Percentiles rank a stretch among this genome's conserved stretches.
phyloP scores from a whole-genome alignment of 2,329 filamentous ascomycete genomes.

The Zymoseptoria passerinii region DNA sequence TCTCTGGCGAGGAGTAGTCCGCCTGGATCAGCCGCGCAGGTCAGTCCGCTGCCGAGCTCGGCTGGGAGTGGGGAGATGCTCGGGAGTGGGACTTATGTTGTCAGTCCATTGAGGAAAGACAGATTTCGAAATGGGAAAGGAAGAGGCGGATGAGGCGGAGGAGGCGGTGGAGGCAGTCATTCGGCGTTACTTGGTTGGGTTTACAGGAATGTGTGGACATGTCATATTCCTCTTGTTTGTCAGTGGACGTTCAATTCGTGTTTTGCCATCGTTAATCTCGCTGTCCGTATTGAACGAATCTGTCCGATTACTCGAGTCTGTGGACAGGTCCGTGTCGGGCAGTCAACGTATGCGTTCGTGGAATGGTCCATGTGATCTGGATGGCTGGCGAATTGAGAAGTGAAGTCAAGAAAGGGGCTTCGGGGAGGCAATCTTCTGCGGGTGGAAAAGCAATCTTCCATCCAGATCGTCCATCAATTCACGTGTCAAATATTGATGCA shows the following conservation, averaged over 20 bases:
- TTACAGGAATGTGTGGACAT: not conserved
- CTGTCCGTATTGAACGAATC: too few relatives aligned
- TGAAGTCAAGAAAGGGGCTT: not conserved
- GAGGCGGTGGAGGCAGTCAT: not conserved
- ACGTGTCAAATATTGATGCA: not conserved
- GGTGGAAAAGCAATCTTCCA: too few relatives aligned
- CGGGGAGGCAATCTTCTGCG: too few relatives aligned
- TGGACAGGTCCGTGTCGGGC: too few relatives aligned
- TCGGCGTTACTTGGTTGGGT: not conserved
- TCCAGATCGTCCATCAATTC: not conserved
- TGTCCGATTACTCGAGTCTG: too few relatives aligned
- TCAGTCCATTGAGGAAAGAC: slow-evolving; percentile 8
- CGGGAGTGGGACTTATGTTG: slow-evolving; percentile 1
- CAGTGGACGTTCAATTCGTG: not conserved
- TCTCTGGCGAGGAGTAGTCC: slow-evolving; percentile 1
- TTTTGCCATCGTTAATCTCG: not conserved
- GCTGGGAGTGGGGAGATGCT: slow-evolving; percentile 3
- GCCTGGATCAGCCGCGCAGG: not conserved
- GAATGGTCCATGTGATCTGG: too few relatives aligned
- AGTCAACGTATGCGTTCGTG: too few relatives aligned
- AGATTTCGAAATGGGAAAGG: not conserved
- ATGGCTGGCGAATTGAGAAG: too few relatives aligned
- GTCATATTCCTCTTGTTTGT: not conserved
- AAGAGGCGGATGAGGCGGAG: not conserved
- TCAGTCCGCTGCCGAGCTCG: not conserved